phyloP scores from a whole-genome alignment of 371 early-diverging fungal species.

The Dinochytrium kinnereticum region DNA sequence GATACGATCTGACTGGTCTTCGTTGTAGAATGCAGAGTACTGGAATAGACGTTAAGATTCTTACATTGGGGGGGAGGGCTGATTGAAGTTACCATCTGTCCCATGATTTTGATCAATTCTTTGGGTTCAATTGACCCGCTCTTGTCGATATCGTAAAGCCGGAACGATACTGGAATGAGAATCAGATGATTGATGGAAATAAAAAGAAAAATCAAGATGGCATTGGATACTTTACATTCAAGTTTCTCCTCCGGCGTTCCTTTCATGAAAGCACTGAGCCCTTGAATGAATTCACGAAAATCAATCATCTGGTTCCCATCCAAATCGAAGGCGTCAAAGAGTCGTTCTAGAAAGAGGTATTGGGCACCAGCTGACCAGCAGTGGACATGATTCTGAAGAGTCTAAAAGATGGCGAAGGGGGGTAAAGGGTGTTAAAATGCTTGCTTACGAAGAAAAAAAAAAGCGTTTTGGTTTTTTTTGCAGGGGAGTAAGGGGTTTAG shows the following conservation, averaged over 20 bases:
- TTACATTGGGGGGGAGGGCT: neutral
- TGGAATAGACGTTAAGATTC: constrained; percentile 22
- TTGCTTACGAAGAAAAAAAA: neutral
- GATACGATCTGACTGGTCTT: constrained; percentile 73
- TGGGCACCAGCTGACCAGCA: constrained; percentile 68
- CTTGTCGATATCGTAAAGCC: constrained; percentile 80
- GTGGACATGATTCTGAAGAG: constrained; percentile 46
- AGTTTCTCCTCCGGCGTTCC: constrained; percentile 81
- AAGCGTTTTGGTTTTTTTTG: neutral
- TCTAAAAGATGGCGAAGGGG: constrained; percentile 28
- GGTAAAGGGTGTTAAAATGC: neutral
- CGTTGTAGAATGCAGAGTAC: constrained; percentile 70
- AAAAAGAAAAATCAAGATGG: neutral
- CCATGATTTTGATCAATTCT: constrained; percentile 75
- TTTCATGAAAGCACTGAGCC: constrained; percentile 78
- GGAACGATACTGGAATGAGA: constrained; percentile 71
- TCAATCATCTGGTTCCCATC: constrained; percentile 73
- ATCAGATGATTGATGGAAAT: neutral
- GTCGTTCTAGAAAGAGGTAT: constrained; percentile 73
- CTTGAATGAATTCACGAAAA: constrained; percentile 79
- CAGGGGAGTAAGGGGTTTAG: too few relatives aligned
- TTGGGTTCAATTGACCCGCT: constrained; percentile 77
- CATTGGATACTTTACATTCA: constrained; percentile 57
- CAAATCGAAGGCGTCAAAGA: constrained; percentile 82
- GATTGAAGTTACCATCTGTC: constrained; percentile 65